Percentiles rank a stretch among this genome's conserved stretches.
phyloP scores from a whole-genome alignment of 805 yeast species.

The Candida coquimbonensis region DNA sequence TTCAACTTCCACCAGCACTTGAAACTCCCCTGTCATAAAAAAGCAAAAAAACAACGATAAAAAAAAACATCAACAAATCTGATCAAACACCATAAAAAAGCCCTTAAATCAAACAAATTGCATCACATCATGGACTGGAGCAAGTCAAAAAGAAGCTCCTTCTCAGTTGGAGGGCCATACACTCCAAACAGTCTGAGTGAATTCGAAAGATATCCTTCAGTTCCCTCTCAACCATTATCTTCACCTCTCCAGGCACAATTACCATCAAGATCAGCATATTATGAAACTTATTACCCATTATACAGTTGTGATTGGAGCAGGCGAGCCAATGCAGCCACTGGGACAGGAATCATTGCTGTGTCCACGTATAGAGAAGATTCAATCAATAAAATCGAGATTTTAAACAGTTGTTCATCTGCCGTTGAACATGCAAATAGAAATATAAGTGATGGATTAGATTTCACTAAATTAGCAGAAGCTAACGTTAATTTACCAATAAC shows the following conservation, averaged over 20 bases:
- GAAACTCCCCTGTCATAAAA: too few species aligned
- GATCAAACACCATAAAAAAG: neutral
- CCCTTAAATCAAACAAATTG: neutral
- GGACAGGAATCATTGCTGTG: conserved; percentile 50
- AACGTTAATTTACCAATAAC: conserved; percentile 65
- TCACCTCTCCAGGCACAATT: conserved; percentile 13
- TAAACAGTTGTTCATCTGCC: conserved; percentile 27
- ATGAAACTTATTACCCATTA: conserved; percentile 43
- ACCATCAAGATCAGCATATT: conserved; percentile 33
- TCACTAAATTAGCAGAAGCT: conserved; percentile 43
- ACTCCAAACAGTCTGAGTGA: conserved; percentile 12
- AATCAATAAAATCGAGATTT: conserved; percentile 54
- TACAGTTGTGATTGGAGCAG: conserved; percentile 47
- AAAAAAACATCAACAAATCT: neutral
- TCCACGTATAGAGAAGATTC: conserved; percentile 77
- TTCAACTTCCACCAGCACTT: too few species aligned
- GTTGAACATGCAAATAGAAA: conserved; percentile 22
- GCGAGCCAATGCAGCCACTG: conserved; percentile 21
- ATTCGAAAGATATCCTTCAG: conserved; percentile 10
- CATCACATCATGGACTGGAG: conserved; percentile 18
- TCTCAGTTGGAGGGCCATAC: conserved; percentile 19
- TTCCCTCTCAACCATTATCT: conserved; percentile 7
- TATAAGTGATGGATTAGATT: conserved; percentile 30
- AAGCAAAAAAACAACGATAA: neutral
- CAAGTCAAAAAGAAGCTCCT: conserved; percentile 22